Conservation (phyloP, 495 filamentous ascomycete species). For the Annulohypoxylon nitens region DNA sequence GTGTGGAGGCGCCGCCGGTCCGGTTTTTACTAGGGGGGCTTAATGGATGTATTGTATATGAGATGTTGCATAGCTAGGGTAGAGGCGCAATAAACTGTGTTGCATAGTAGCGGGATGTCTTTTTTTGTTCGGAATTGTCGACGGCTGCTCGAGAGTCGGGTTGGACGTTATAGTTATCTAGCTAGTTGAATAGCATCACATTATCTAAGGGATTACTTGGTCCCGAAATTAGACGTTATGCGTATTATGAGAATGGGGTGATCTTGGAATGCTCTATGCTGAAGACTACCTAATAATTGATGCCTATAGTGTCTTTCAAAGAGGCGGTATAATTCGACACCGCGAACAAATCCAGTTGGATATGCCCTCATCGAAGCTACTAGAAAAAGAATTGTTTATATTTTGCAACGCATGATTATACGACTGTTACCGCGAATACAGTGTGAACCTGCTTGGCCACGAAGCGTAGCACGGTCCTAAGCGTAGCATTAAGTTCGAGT, state of each 20-base stretch:
- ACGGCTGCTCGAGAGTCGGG: background rate
- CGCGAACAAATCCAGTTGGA: too few relatives aligned
- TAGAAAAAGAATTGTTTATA: background rate
- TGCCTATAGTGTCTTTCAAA: too few relatives aligned
- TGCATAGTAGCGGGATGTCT: slow-evolving; percentile 2
- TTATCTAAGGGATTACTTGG: too few relatives aligned
- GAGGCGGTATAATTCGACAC: too few relatives aligned
- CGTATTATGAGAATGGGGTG: too few relatives aligned
- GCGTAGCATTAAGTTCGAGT: background rate
- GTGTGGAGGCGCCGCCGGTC: slow-evolving; percentile 13
- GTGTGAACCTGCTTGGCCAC: too few relatives aligned
- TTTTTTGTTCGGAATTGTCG: background rate
- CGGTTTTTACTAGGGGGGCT: slow-evolving; percentile 19
- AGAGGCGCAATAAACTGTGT: slow-evolving; percentile 17
- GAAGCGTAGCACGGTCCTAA: background rate
- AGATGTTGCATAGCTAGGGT: slow-evolving; percentile 9
- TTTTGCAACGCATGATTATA: background rate
- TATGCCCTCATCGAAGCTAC: background rate
- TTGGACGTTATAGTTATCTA: background rate
- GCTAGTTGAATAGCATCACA: background rate
- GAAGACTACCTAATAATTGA: too few relatives aligned
- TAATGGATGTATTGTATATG: slow-evolving; percentile 17
- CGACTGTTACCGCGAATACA: too few relatives aligned
- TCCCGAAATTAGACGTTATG: too few relatives aligned
- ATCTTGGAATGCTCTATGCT: too few relatives aligned